Conservation (phyloP, 495 filamentous ascomycete species). For the Ascobolus immersus region DNA sequence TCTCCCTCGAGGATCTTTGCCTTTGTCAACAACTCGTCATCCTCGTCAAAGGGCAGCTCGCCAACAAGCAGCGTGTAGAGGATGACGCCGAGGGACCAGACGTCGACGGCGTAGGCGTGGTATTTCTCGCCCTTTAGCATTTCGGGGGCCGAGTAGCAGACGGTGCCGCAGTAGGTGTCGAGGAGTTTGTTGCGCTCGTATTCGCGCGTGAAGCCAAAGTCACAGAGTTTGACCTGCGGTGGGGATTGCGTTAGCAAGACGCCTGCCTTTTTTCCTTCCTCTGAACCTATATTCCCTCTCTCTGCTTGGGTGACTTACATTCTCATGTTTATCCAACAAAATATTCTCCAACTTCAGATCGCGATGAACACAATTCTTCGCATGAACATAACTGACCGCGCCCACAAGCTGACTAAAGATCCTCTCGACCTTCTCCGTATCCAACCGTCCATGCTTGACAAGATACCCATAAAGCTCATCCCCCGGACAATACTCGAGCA, state of each 20-base stretch:
- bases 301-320: slow-evolving; percentile 18
- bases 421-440: slow-evolving; percentile 71
- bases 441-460: slow-evolving; percentile 55
- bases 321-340: slow-evolving; percentile 82
- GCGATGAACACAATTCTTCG: slow-evolving; percentile 83
- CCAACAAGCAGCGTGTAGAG: slow-evolving; percentile 78
- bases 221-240: slow-evolving; percentile 62
- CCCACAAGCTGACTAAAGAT: slow-evolving; percentile 92
- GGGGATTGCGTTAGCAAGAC: not conserved
- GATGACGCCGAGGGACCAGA: slow-evolving; percentile 94
- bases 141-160: slow-evolving; percentile 92
- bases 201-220: slow-evolving; percentile 93
- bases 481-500: slow-evolving; percentile 86
- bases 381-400: slow-evolving; percentile 85
- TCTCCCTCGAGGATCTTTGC: slow-evolving; percentile 60
- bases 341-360: slow-evolving; percentile 97
- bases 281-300: not conserved
- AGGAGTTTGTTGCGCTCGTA: slow-evolving; percentile 90
- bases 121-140: slow-evolving; percentile 98
- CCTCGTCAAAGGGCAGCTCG: slow-evolving; percentile 89
- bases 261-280: not conserved
- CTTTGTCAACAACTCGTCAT: slow-evolving; percentile 67
- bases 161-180: slow-evolving; percentile 91
- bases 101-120: slow-evolving; percentile 38
- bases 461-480: slow-evolving; percentile 96